phyloP scores from a whole-genome alignment of 257 asterid species.

The Datura wrightii region DNA sequence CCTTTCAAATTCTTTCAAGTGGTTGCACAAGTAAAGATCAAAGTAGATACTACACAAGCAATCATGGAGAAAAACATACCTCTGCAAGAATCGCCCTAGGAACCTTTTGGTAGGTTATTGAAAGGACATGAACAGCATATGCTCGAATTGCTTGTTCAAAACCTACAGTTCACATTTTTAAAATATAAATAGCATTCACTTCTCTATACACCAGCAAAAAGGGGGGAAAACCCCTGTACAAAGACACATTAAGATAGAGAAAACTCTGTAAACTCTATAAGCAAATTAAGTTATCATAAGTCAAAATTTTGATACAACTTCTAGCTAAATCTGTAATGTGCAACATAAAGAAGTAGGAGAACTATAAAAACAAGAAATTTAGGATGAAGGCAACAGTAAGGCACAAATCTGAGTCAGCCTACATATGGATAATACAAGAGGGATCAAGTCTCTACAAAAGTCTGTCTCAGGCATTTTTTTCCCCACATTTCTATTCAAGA shows the following conservation, averaged over 20 bases:
- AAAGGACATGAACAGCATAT: slow-evolving; percentile 80
- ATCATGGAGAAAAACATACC: slow-evolving; percentile 54
- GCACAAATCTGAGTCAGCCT: background rate
- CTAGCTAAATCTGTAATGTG: background rate
- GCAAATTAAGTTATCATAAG: background rate
- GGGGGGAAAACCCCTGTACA: background rate
- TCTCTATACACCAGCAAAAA: background rate
- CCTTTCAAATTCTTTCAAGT: background rate
- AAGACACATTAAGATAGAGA: background rate
- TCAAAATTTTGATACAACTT: background rate
- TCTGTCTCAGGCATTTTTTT: background rate
- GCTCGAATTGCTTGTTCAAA: slow-evolving; percentile 89
- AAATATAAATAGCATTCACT: slow-evolving; percentile 22
- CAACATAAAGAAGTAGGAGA: background rate
- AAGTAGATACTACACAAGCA: slow-evolving; percentile 17
- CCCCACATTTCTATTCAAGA: background rate
- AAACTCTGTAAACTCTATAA: background rate
- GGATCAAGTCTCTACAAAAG: background rate
- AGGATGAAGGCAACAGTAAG: background rate
- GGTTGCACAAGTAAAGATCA: slow-evolving; percentile 3
- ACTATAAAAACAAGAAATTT: background rate
- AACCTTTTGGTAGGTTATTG: slow-evolving; percentile 75
- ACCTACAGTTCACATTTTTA: slow-evolving; percentile 49
- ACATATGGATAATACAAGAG: background rate
- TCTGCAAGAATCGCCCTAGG: slow-evolving; percentile 82